Percentiles rank a stretch among this genome's conserved stretches.
Conservation (phyloP, 306 rosid species). For the Styphnolobium japonicum region DNA sequence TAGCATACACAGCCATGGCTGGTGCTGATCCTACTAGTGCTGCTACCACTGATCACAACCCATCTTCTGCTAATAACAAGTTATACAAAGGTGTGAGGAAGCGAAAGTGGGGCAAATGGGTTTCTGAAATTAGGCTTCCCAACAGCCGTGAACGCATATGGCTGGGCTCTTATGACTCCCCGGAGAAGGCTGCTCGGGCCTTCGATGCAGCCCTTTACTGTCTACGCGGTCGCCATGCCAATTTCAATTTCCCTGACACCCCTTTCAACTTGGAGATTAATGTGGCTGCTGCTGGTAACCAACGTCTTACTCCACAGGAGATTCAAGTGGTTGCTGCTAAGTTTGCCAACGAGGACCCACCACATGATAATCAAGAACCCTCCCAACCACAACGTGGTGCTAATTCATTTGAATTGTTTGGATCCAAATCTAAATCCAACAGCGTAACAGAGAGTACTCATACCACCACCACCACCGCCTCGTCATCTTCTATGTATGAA, state of each 20-base stretch:
- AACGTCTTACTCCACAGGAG: conserved; percentile 38
- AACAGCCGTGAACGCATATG: conserved; percentile 75
- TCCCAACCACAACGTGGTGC: background rate
- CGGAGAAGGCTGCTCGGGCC: conserved; percentile 72
- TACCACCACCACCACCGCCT: background rate
- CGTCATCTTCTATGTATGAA: background rate
- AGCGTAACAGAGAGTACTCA: background rate
- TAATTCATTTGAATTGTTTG: too few species aligned
- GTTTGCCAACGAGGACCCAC: conserved; percentile 37
- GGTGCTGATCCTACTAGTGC: background rate
- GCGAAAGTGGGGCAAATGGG: conserved; percentile 88
- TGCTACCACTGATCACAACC: background rate
- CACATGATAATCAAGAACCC: background rate
- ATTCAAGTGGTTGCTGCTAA: conserved; percentile 57
- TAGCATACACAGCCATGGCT: too few species aligned
- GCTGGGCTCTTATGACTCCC: conserved; percentile 65
- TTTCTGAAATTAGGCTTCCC: conserved; percentile 70
- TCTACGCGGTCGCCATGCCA: conserved; percentile 59
- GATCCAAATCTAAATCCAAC: too few species aligned
- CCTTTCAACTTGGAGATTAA: conserved; percentile 31
- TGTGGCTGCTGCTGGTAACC: background rate
- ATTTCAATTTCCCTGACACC: conserved; percentile 56
- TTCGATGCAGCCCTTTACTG: conserved; percentile 78
- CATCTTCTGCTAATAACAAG: background rate
- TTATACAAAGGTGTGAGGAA: conserved; percentile 61